Evolutionary conservation across 2,329 filamentous ascomycete genomes (phyloP).

Genomic region (Claviceps purpurea): DNA sequence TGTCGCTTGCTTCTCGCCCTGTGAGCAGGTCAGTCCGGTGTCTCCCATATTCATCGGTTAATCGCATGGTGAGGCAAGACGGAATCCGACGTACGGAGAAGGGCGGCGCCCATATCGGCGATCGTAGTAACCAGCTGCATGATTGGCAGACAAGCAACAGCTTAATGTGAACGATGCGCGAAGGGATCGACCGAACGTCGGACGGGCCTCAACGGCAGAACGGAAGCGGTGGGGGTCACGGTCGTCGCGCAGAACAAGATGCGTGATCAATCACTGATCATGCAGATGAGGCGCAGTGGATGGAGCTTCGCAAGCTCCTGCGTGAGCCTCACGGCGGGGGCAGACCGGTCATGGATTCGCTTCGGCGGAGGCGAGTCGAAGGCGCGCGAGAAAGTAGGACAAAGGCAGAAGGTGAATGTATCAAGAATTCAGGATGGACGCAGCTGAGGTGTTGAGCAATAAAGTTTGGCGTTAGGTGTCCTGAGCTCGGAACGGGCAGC

Average conservation of each 20-base stretch:
- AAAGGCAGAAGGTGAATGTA: no score
- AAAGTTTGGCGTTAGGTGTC: not conserved
- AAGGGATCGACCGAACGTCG: not conserved
- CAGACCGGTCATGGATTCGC: constrained; percentile 11
- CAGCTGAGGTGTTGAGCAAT: not conserved
- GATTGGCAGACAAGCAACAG: constrained; percentile 3
- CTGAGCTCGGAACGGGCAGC: not conserved
- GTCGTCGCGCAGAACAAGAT: not conserved
- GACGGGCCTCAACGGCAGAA: not conserved
- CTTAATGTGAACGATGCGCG: not conserved
- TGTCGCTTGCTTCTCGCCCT: constrained; percentile 16
- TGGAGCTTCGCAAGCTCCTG: constrained; percentile 6
- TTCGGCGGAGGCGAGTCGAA: not conserved
- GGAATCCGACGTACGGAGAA: constrained; percentile 16
- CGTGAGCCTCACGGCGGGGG: constrained; percentile 12
- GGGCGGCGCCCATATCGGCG: constrained; percentile 17
- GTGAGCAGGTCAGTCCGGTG: not conserved
- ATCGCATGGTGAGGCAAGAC: not conserved
- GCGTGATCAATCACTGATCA: no score
- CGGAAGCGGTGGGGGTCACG: not conserved
- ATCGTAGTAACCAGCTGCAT: constrained; percentile 14
- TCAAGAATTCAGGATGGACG: no score
- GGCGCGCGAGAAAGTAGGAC: not conserved
- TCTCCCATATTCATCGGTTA: not conserved
- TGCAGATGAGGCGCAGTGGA: not conserved